Percentiles rank a stretch among this genome's conserved stretches.
These are phyloP conservation scores for Aspergillus felis DNA, from an alignment of 2,329 filamentous ascomycete genomes.

Conservation along the genomic window DNA sequence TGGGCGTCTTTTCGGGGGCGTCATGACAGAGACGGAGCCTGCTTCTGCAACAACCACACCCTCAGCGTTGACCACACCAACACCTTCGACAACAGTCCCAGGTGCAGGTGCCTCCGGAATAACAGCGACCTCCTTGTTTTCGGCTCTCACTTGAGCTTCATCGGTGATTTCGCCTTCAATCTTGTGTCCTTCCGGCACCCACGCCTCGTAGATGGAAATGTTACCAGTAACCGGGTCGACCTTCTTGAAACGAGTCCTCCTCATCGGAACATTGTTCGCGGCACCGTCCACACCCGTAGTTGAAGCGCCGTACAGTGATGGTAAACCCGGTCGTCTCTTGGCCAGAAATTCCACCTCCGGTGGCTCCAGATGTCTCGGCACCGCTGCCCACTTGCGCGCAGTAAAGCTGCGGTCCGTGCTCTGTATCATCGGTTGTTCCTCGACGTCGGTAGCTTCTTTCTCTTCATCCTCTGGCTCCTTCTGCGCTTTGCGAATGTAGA, in stretches of 20 bases:
- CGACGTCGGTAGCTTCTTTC: conserved; percentile 31
- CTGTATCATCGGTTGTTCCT: conserved; percentile 25
- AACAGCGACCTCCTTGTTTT: conserved; percentile 34
- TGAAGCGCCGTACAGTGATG: conserved; percentile 46
- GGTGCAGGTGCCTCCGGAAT: conserved; percentile 47
- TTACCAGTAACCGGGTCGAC: conserved; percentile 73
- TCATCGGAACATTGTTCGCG: conserved; percentile 53
- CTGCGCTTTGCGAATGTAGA: conserved; percentile 67
- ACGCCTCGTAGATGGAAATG: conserved; percentile 77
- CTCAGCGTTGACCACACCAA: conserved; percentile 58
- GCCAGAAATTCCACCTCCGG: conserved; percentile 61
- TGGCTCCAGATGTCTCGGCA: conserved; percentile 55
- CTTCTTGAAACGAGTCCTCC: conserved; percentile 75
- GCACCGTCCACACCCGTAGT: conserved; percentile 24
- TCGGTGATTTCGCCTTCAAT: conserved; percentile 77
- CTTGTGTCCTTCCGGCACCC: conserved; percentile 71
- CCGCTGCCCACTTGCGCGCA: conserved; percentile 55
- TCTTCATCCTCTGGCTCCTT: conserved; percentile 34
- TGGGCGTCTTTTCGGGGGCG: conserved; percentile 59
- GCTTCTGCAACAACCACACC: conserved; percentile 54
- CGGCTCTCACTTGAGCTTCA: conserved; percentile 46
- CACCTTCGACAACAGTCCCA: conserved; percentile 57
- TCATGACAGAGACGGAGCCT: conserved; percentile 41
- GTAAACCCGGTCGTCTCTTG: conserved; percentile 57
- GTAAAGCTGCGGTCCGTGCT: conserved; percentile 49